Conservation (phyloP, 176 grass and related monocot species). For the Urochloa ruziziensis region DNA sequence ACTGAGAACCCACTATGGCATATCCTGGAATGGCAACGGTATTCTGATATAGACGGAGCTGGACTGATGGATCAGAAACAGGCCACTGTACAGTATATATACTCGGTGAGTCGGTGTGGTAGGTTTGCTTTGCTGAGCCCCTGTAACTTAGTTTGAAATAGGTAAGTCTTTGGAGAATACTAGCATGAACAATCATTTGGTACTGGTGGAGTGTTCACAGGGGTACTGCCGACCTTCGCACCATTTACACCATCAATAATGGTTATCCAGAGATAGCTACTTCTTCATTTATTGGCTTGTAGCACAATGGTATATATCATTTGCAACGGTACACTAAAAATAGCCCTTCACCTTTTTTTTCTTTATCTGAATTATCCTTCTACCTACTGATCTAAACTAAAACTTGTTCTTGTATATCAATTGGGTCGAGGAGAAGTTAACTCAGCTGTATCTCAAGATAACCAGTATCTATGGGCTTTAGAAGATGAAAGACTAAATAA, state of each 20-base stretch:
- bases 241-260: not conserved
- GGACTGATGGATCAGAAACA: not conserved
- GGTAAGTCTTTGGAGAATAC: not conserved
- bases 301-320: not conserved
- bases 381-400: slow-evolving; percentile 6
- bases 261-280: not conserved
- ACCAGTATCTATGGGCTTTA: no score
- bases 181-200: not conserved
- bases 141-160: not conserved
- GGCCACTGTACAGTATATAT: not conserved
- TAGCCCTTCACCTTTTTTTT: slow-evolving; percentile 19
- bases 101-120: not conserved
- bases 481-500: no score
- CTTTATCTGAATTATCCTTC: slow-evolving; percentile 24
- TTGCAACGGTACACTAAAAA: slow-evolving; percentile 3
- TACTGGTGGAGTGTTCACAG: no score
- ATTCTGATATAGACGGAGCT: not conserved
- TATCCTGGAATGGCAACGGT: not conserved
- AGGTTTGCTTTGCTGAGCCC: not conserved
- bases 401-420: slow-evolving; percentile 17
- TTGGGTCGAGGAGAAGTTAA: slow-evolving; percentile 52
- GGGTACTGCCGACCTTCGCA: no score
- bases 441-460: no score
- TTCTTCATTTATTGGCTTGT: not conserved
- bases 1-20: not conserved